Conservation (phyloP, 441 rosid species). For the Omphalea diandra region DNA sequence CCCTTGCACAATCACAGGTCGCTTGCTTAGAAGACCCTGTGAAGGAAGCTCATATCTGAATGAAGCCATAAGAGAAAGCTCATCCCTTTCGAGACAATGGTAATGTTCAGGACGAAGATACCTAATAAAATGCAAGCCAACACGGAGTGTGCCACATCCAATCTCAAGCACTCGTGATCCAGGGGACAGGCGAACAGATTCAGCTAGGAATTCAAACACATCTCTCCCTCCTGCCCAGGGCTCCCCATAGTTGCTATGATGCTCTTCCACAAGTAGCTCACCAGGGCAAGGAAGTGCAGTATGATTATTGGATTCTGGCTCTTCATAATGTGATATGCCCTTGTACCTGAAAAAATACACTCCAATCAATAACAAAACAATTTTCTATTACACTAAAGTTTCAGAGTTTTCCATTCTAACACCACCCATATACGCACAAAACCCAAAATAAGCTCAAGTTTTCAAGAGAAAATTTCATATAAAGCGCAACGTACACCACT, state of each 20-base stretch:
- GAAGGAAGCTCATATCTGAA: slow-evolving; percentile 93
- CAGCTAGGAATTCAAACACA: slow-evolving; percentile 88
- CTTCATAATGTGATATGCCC: slow-evolving; percentile 93
- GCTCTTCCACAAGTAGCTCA: slow-evolving; percentile 95
- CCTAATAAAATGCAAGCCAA: slow-evolving; percentile 86
- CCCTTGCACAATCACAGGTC: slow-evolving; percentile 76
- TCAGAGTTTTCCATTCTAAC: neutral
- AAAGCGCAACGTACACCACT: neutral
- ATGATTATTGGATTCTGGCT: slow-evolving; percentile 56
- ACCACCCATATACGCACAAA: neutral
- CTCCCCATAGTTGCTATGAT: slow-evolving; percentile 96
- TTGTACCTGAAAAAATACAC: slow-evolving; percentile 57
- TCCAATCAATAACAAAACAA: neutral
- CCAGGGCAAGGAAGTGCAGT: slow-evolving; percentile 90
- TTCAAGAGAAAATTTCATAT: neutral
- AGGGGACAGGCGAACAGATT: slow-evolving; percentile 52
- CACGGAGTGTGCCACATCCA: slow-evolving; percentile 96
- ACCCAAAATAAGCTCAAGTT: neutral
- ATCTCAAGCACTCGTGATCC: slow-evolving; percentile 76
- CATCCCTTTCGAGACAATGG: slow-evolving; percentile 91
- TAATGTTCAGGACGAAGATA: slow-evolving; percentile 57
- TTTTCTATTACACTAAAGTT: too few species aligned
- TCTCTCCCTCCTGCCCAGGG: slow-evolving; percentile 99
- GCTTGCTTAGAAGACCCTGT: slow-evolving; percentile 81
- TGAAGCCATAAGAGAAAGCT: slow-evolving; percentile 94